These are phyloP conservation scores for Escovopsis sp. DNA, from an alignment of 2,329 filamentous ascomycete species.

Conservation along the genomic window DNA sequence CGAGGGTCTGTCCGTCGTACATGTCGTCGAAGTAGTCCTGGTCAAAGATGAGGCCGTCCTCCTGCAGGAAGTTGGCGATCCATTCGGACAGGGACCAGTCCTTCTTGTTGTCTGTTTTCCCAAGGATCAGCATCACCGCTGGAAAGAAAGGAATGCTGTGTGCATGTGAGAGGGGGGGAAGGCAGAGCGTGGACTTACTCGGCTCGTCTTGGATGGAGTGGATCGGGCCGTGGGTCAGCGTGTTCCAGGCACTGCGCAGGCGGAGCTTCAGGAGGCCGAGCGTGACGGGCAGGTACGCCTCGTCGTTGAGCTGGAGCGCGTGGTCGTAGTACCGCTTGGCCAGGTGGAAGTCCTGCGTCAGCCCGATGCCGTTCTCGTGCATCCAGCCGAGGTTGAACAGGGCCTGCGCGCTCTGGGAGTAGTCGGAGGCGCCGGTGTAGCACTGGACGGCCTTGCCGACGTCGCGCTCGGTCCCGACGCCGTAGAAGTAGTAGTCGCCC, in stretches of 20 bases:
- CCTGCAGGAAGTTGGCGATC: constrained; percentile 70
- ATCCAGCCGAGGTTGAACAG: constrained; percentile 98
- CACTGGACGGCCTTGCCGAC: constrained; percentile 81
- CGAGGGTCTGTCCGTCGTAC: constrained; percentile 38
- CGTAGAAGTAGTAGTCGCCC: constrained; percentile 90
- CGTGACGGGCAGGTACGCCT: constrained; percentile 87
- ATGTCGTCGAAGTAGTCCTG: constrained; percentile 39
- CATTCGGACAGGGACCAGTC: constrained; percentile 73
- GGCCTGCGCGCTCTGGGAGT: constrained; percentile 82
- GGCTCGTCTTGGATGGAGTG: constrained; percentile 87
- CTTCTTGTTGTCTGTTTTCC: constrained; percentile 47
- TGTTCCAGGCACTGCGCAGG: constrained; percentile 85
- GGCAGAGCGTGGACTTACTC: constrained; percentile 36
- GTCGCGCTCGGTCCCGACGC: constrained; percentile 58
- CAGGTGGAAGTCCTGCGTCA: constrained; percentile 91
- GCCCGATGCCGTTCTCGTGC: constrained; percentile 90
- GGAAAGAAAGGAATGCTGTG: neutral
- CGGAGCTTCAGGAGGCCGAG: constrained; percentile 77
- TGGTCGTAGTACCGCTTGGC: constrained; percentile 94
- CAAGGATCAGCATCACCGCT: no score
- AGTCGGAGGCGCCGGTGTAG: constrained; percentile 85
- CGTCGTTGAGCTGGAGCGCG: constrained; percentile 77
- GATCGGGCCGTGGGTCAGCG: constrained; percentile 73
- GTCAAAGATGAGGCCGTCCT: constrained; percentile 53
- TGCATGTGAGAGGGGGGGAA: no score